phyloP scores from a whole-genome alignment of 768 basidiomycete species.

The Hypsizygus marmoreus region DNA sequence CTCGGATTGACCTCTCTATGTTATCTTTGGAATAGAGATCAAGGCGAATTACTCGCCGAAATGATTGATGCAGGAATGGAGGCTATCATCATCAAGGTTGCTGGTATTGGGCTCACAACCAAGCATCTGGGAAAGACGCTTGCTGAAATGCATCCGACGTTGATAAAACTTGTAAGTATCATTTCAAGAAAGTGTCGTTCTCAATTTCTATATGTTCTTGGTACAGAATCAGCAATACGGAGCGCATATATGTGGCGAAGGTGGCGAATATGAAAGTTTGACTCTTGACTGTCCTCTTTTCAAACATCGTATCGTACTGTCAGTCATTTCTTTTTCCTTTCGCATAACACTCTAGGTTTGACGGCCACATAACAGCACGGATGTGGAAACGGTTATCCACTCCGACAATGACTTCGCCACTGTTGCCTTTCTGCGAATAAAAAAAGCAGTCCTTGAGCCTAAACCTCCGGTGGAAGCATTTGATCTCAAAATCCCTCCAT shows the following conservation, averaged over 20 bases:
- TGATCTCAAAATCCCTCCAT: conserved; percentile 43
- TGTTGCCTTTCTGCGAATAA: conserved; percentile 88
- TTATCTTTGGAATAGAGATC: conserved; percentile 94
- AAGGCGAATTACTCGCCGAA: conserved; percentile 79
- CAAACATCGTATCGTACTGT: conserved; percentile 75
- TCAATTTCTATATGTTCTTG: neutral
- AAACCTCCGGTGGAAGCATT: conserved; percentile 38
- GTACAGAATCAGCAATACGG: conserved; percentile 78
- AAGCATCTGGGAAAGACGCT: conserved; percentile 81
- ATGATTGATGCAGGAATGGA: conserved; percentile 84
- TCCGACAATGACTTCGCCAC: conserved; percentile 84
- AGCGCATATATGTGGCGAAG: conserved; percentile 94
- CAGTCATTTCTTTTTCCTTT: conserved; percentile 24
- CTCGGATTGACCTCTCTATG: conserved; percentile 78
- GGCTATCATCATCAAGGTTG: conserved; percentile 90
- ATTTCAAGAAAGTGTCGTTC: neutral
- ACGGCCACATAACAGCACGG: conserved; percentile 51
- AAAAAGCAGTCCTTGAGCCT: conserved; percentile 58
- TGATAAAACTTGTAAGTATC: conserved; percentile 66
- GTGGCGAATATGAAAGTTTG: conserved; percentile 95
- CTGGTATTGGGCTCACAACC: conserved; percentile 84
- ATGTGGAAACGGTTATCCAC: conserved; percentile 73
- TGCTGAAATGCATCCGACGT: conserved; percentile 68
- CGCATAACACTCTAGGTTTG: conserved; percentile 6
- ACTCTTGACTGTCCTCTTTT: conserved; percentile 91